A percentile compares a stretch with the other conserved stretches of the same genome.
Conservation (phyloP, 352 stramenopile genomes). For the Ophiocytium majus region DNA sequence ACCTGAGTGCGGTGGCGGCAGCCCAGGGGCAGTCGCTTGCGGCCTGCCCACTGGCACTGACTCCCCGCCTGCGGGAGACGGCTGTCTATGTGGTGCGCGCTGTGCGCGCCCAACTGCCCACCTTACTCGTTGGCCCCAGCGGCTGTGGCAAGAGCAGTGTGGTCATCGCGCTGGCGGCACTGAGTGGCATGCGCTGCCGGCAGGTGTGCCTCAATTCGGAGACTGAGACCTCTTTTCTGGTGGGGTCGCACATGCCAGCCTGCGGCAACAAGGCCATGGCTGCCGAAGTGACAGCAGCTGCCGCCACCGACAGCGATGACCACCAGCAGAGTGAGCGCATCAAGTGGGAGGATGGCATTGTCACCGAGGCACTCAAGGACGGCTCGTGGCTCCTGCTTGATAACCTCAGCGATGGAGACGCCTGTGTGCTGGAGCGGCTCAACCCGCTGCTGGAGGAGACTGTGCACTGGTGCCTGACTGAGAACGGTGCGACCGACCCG, state of each 20-base stretch:
- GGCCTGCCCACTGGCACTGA: constrained; percentile 15
- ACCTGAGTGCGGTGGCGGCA: not conserved
- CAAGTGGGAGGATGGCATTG: constrained; percentile 9
- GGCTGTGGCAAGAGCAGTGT: constrained; percentile 18
- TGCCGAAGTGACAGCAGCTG: no score
- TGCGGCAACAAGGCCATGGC: no score
- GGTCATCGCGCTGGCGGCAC: constrained; percentile 13
- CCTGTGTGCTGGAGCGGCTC: constrained; percentile 20
- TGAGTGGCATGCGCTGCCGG: constrained; percentile 1
- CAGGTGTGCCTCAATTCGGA: constrained; percentile 20
- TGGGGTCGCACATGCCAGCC: constrained; percentile 16
- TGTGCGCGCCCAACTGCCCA: no score
- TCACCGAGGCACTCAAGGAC: not conserved
- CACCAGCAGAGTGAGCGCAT: constrained; percentile 14
- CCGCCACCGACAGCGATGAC: no score
- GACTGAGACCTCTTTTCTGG: constrained; percentile 20
- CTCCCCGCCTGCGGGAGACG: constrained; percentile 12
- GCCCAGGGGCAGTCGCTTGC: not conserved
- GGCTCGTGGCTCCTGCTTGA: constrained; percentile 26
- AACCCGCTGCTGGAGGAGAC: constrained; percentile 28
- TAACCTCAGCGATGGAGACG: constrained; percentile 22
- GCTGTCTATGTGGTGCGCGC: no score
- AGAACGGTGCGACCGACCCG: not conserved
- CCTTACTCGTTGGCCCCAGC: constrained; percentile 10
- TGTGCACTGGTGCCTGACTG: constrained; percentile 23